Conservation (phyloP, 768 basidiomycete genomes). For the Amanita muscaria region DNA sequence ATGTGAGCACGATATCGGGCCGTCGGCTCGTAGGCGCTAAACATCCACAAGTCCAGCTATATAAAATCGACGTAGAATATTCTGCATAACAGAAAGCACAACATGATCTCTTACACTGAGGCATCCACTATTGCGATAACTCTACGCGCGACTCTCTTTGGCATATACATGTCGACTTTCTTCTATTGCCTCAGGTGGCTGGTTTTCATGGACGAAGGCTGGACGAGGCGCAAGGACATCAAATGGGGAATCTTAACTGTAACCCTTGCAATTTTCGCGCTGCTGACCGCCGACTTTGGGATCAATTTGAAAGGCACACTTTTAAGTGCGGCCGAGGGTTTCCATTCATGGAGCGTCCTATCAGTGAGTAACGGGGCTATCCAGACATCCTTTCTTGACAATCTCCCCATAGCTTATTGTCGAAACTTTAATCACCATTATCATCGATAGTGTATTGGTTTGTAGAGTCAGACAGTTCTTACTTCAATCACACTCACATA, state of each 20-base stretch:
- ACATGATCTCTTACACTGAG: slow-evolving; percentile 4
- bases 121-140: neutral
- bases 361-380: neutral
- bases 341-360: neutral
- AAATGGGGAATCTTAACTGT: neutral
- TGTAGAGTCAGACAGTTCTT: neutral
- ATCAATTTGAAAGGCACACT: neutral
- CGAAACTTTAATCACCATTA: neutral
- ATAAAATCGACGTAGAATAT: too few species aligned
- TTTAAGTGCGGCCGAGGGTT: neutral
- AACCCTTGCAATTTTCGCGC: neutral
- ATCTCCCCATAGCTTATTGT: neutral
- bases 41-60: too few species aligned
- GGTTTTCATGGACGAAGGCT: neutral
- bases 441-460: slow-evolving; percentile 1
- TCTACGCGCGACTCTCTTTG: neutral
- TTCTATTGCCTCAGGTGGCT: slow-evolving; percentile 4
- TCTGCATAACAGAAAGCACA: too few species aligned
- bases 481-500: neutral
- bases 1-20: too few species aligned
- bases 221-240: neutral
- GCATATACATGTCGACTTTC: slow-evolving; percentile 3
- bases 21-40: too few species aligned
- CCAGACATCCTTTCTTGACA: neutral
- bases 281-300: neutral